Evolutionary conservation across 257 asterid species (phyloP).

Genomic region (Gentiana dahurica): DNA sequence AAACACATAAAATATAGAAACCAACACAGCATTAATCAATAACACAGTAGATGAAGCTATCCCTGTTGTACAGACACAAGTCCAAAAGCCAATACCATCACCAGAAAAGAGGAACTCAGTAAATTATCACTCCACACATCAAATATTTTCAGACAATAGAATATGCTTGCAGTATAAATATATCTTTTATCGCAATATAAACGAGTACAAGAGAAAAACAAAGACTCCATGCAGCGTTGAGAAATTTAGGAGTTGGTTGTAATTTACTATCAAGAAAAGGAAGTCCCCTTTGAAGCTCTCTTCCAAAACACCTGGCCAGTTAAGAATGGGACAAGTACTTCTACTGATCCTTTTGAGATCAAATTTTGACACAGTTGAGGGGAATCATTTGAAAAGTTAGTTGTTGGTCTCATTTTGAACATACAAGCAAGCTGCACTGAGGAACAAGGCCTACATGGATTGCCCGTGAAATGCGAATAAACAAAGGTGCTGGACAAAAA

Average conservation of each 20-base stretch:
- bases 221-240: not conserved
- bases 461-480: too few relatives aligned
- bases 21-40: not conserved
- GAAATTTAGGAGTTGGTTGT: not conserved
- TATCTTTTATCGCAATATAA: too few relatives aligned
- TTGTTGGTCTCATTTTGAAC: too few relatives aligned
- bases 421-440: too few relatives aligned
- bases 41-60: not conserved
- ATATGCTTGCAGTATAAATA: not conserved
- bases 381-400: too few relatives aligned
- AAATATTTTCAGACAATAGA: not conserved
- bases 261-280: not conserved
- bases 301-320: not conserved
- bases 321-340: too few relatives aligned
- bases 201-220: too few relatives aligned
- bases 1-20: constrained; percentile 12
- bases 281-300: not conserved
- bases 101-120: not conserved
- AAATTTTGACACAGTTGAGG: too few relatives aligned
- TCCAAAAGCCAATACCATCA: not conserved
- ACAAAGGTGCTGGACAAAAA: too few relatives aligned
- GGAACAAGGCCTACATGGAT: too few relatives aligned
- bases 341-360: too few relatives aligned
- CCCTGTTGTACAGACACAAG: not conserved
- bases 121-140: not conserved